Percentiles rank a stretch among this genome's conserved stretches.
Evolutionary conservation across 139 green algal species (phyloP).

Genomic region (Coelastrella sp.): DNA sequence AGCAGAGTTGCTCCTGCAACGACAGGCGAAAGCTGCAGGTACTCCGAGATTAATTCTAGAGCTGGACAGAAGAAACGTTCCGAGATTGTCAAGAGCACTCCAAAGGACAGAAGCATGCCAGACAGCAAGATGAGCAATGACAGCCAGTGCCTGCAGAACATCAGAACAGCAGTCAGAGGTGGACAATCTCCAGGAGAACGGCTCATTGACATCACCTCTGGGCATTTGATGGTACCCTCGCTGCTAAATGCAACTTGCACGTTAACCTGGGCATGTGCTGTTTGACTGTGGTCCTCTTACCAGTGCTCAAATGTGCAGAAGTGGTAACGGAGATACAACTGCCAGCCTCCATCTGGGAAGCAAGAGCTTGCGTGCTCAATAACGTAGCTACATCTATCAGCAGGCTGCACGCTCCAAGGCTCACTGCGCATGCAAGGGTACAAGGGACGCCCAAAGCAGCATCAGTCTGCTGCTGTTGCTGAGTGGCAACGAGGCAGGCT

Average conservation of each 20-base stretch:
- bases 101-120: slow-evolving; percentile 57
- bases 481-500: neutral
- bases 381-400: slow-evolving; percentile 55
- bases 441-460: neutral
- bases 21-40: slow-evolving; percentile 61
- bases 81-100: slow-evolving; percentile 59
- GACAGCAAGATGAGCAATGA: slow-evolving; percentile 49
- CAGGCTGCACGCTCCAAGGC: neutral
- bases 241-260: no score
- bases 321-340: slow-evolving; percentile 53
- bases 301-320: slow-evolving; percentile 51
- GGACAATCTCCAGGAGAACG: no score
- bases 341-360: slow-evolving; percentile 35
- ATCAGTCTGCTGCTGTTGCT: neutral
- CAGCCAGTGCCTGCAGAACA: slow-evolving; percentile 41
- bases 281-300: neutral
- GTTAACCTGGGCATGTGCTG: no score
- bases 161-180: no score
- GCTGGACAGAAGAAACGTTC: slow-evolving; percentile 74
- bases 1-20: slow-evolving; percentile 77
- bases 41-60: slow-evolving; percentile 70
- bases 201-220: no score
- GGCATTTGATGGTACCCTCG: no score
- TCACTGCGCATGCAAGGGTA: neutral
- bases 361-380: slow-evolving; percentile 19